These are phyloP conservation scores for Lasiodiplodia gonubiensis DNA, from an alignment of 2,329 filamentous ascomycete species.

Conservation along the genomic window DNA sequence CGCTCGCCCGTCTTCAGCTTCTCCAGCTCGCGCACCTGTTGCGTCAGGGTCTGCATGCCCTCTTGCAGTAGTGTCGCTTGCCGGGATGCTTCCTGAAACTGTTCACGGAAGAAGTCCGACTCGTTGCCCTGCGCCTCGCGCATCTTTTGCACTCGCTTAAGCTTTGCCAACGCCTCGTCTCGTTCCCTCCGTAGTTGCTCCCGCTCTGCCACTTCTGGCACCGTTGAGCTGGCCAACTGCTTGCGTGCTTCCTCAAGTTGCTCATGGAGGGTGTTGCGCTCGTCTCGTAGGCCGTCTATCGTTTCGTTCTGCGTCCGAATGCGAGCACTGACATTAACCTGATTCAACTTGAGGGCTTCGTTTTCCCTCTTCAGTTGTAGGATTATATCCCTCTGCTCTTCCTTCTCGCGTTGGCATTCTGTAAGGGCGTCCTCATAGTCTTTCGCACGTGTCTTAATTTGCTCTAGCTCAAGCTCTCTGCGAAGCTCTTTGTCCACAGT, in stretches of 20 bases:
- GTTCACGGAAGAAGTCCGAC: conserved; percentile 61
- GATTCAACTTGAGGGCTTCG: conserved; percentile 1
- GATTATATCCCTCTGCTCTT: conserved; percentile 7
- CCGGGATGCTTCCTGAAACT: conserved; percentile 54
- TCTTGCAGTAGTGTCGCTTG: not conserved
- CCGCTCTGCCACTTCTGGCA: conserved; percentile 18
- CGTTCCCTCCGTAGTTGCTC: conserved; percentile 32
- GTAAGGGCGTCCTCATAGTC: conserved; percentile 39
- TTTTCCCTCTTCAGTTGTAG: conserved; percentile 8
- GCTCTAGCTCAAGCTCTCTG: conserved; percentile 34
- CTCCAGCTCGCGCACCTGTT: conserved; percentile 29
- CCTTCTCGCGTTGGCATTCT: conserved; percentile 23
- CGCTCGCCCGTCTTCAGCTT: conserved; percentile 14
- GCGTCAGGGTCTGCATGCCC: not conserved
- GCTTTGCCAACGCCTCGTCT: conserved; percentile 35
- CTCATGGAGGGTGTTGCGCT: not conserved
- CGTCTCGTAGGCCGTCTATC: conserved; percentile 36
- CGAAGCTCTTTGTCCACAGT: not conserved
- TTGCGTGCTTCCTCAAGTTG: conserved; percentile 15
- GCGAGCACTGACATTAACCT: not conserved
- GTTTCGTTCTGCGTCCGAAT: conserved; percentile 40
- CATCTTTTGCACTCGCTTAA: conserved; percentile 41
- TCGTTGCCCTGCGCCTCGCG: conserved; percentile 52
- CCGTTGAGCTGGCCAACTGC: conserved; percentile 8
- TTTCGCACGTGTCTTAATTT: conserved; percentile 35